phyloP scores from a whole-genome alignment of 495 filamentous ascomycete genomes.

The Neurospora tetraspora region DNA sequence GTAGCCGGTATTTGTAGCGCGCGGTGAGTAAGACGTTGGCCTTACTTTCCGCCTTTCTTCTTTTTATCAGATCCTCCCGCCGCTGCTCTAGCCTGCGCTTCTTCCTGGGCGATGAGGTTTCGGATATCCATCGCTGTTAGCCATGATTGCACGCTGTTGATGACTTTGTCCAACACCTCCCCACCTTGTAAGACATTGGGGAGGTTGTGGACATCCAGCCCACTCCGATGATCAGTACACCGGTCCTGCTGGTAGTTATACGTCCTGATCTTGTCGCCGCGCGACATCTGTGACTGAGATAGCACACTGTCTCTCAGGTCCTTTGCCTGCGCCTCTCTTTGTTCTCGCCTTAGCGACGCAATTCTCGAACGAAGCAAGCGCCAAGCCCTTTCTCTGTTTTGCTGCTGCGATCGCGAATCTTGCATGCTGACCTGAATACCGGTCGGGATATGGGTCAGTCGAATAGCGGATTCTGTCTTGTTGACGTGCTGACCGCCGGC shows the following conservation, averaged over 20 bases:
- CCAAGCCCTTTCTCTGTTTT: conserved; percentile 84
- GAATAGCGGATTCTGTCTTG: conserved; percentile 91
- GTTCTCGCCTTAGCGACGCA: conserved; percentile 70
- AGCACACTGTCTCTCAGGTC: conserved; percentile 63
- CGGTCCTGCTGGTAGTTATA: conserved; percentile 92
- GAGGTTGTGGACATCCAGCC: conserved; percentile 71
- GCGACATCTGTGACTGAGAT: conserved; percentile 70
- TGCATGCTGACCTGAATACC: conserved; percentile 81
- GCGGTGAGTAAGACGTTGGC: background rate
- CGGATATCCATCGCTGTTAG: conserved; percentile 68
- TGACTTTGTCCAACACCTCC: conserved; percentile 59
- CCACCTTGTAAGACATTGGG: conserved; percentile 69
- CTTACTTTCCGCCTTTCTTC: conserved; percentile 25
- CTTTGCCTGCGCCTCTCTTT: conserved; percentile 72
- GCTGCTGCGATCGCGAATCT: conserved; percentile 80
- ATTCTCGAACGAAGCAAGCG: conserved; percentile 69
- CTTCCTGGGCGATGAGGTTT: conserved; percentile 45
- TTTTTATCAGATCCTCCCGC: conserved; percentile 4
- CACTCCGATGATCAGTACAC: conserved; percentile 88
- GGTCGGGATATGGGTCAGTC: conserved; percentile 86
- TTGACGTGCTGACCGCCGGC: conserved; percentile 98
- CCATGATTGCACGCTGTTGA: conserved; percentile 77
- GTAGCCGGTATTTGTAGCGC: background rate
- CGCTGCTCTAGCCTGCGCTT: conserved; percentile 19
- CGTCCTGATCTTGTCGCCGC: conserved; percentile 87